Evolutionary conservation across 2,329 filamentous ascomycete genomes (phyloP).

Genomic region (Cordyceps cateniannulata): DNA sequence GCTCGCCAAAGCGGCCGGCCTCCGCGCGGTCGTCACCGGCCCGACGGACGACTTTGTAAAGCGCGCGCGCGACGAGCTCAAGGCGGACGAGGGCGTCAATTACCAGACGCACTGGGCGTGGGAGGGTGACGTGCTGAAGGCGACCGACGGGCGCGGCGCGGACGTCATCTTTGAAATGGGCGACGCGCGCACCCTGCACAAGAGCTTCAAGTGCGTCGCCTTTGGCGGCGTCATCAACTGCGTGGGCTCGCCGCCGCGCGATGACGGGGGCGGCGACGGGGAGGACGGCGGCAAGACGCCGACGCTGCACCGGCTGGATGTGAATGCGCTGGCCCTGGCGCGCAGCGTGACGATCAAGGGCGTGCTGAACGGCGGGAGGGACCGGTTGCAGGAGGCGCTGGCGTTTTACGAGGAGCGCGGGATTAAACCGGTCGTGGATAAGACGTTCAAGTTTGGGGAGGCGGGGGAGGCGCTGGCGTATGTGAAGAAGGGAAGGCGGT

Average conservation of each 20-base stretch:
- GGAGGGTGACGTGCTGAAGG: slow-evolving; percentile 40
- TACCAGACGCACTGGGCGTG: slow-evolving; percentile 46
- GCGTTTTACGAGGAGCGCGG: slow-evolving; percentile 36
- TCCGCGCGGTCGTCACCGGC: slow-evolving; percentile 47
- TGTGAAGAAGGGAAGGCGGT: slow-evolving; percentile 45
- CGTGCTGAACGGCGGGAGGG: slow-evolving; percentile 54
- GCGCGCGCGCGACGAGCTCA: slow-evolving; percentile 37
- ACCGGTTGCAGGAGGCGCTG: slow-evolving; percentile 49
- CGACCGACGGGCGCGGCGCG: slow-evolving; percentile 40
- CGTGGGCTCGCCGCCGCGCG: slow-evolving; percentile 50
- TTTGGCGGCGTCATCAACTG: slow-evolving; percentile 49
- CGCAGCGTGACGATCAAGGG: slow-evolving; percentile 32
- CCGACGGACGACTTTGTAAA: slow-evolving; percentile 46
- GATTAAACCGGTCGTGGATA: slow-evolving; percentile 43
- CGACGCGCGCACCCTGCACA: slow-evolving; percentile 43
- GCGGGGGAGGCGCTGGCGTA: slow-evolving; percentile 45
- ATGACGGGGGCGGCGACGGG: slow-evolving; percentile 25
- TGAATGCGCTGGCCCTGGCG: slow-evolving; percentile 6
- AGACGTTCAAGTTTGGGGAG: slow-evolving; percentile 40
- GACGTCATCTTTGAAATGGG: slow-evolving; percentile 52
- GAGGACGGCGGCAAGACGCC: slow-evolving; percentile 11
- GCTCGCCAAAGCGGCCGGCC: slow-evolving; percentile 46
- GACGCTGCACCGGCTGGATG: slow-evolving; percentile 34
- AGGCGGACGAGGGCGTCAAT: slow-evolving; percentile 48
- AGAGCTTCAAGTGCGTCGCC: slow-evolving; percentile 46